Conservation (phyloP, 352 stramenopile species). For the Pythium sukuiense region DNA sequence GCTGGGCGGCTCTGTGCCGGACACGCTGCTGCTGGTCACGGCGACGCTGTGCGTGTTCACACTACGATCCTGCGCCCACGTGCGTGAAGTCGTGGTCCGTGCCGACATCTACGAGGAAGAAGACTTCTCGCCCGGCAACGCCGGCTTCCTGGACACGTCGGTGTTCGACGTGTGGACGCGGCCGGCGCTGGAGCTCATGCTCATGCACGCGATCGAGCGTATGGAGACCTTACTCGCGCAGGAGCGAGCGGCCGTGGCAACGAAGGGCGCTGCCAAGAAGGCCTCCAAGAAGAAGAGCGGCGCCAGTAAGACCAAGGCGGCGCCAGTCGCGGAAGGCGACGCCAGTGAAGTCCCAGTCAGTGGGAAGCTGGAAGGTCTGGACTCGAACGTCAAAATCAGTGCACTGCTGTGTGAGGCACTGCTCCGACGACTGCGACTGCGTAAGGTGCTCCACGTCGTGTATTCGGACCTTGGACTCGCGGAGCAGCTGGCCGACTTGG, state of each 20-base stretch:
- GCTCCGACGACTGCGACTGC: slow-evolving; percentile 57
- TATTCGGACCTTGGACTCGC: slow-evolving; percentile 39
- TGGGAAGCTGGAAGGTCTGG: slow-evolving; percentile 44
- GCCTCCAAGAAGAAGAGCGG: slow-evolving; percentile 61
- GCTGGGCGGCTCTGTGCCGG: slow-evolving; percentile 26
- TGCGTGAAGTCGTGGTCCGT: slow-evolving; percentile 84
- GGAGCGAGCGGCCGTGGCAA: slow-evolving; percentile 33
- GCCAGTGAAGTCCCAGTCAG: not conserved
- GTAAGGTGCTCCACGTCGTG: slow-evolving; percentile 30
- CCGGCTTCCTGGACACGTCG: slow-evolving; percentile 53
- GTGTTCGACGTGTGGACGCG: slow-evolving; percentile 41
- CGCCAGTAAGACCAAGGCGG: slow-evolving; percentile 26
- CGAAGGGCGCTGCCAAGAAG: slow-evolving; percentile 46
- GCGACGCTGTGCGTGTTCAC: slow-evolving; percentile 60
- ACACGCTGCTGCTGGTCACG: slow-evolving; percentile 76
- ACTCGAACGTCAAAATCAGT: slow-evolving; percentile 52
- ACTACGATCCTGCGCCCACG: slow-evolving; percentile 75
- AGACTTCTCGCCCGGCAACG: slow-evolving; percentile 85
- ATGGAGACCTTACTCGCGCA: slow-evolving; percentile 42
- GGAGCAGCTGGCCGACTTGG: slow-evolving; percentile 43
- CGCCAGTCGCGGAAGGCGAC: slow-evolving; percentile 6
- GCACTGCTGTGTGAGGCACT: slow-evolving; percentile 60
- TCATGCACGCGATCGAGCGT: slow-evolving; percentile 47
- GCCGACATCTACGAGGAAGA: slow-evolving; percentile 97
- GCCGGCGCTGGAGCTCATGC: slow-evolving; percentile 40